Evolutionary conservation across 2,329 filamentous ascomycete species (phyloP), one percentile per base, ranked within the genome.

Genomic region (Colletotrichum liriopes): DNA sequence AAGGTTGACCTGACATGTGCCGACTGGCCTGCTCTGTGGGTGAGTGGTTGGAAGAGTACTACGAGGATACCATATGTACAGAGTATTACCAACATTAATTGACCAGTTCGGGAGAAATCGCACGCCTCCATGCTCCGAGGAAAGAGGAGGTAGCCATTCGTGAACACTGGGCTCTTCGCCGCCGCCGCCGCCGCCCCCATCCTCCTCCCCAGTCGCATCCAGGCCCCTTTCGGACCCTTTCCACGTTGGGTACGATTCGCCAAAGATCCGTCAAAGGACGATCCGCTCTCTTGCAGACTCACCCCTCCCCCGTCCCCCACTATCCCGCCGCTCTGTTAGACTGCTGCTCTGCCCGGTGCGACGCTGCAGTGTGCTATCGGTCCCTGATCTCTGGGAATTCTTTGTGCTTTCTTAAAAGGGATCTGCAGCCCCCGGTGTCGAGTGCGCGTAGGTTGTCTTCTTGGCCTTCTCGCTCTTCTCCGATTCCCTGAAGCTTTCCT

Each of bases 311-410:
- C 20, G 23, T 51, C 64, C 52, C 64, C 65, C 59, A 60, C 65
- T 29, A 43, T 64, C 45, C 52, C 45, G 29, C 32, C 20, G 43
- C 43, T 47, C 1, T 47, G 43, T 47, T 9, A 52, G 49, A 52
- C 49, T 51, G 45, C 39, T 49, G n/a, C 60, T 45, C 41, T 51
- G 43, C 51, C 9, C 49, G 56, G 32, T 70, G 60, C 59, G 26
- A 72, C 70, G 59, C 70, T 72, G 69, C 69, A 63, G 54, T 60
- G 65, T 56, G 43, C 54, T 60, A 26, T n/a, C 39, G 60, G 70
- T 72, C 65, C 70, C 70, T 61, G 70, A 72, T 70, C 54, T 61
- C 54, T 60, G 70, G 70, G 54, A 70, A 59, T 64, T 62, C 41
- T 35, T 61, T 37, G 20, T 12, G 51, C 26, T 67, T 47, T 52